phyloP scores from a whole-genome alignment of 148 eudicot species.

The Rhododendron molle region DNA sequence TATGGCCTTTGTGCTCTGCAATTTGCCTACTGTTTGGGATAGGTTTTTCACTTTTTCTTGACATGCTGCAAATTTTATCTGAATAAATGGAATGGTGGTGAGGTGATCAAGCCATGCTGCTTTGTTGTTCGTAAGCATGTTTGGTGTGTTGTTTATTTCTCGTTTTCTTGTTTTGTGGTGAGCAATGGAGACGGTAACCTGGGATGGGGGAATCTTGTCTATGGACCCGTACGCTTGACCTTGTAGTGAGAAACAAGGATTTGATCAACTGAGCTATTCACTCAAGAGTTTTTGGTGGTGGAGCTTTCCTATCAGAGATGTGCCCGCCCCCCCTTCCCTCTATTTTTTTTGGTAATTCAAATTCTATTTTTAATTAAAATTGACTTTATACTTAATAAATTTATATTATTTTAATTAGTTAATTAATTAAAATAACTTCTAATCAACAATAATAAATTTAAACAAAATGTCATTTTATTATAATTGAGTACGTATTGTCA shows the following conservation, averaged over 20 bases:
- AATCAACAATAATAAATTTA: too few relatives aligned
- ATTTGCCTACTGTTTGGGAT: background rate
- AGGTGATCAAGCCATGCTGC: background rate
- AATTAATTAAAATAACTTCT: too few relatives aligned
- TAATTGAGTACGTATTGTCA: too few relatives aligned
- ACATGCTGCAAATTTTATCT: background rate
- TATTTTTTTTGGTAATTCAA: too few relatives aligned
- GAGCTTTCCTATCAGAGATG: too few relatives aligned
- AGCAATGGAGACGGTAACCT: background rate
- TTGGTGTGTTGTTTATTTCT: background rate
- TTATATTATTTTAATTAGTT: too few relatives aligned
- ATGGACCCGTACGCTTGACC: background rate
- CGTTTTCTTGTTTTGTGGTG: background rate
- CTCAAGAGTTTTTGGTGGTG: too few relatives aligned
- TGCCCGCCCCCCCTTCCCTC: too few relatives aligned
- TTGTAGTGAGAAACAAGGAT: background rate
- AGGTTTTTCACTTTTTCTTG: background rate
- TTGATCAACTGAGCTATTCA: background rate
- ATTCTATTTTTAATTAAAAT: too few relatives aligned
- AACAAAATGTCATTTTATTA: too few relatives aligned
- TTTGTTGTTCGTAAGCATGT: background rate
- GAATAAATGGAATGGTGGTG: conserved; percentile 1
- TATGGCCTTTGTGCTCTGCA: background rate
- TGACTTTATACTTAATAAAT: too few relatives aligned
- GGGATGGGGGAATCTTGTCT: background rate